Base-by-base conservation (phyloP, 768 basidiomycete genomes). In the Galerina sulciceps region DNA sequence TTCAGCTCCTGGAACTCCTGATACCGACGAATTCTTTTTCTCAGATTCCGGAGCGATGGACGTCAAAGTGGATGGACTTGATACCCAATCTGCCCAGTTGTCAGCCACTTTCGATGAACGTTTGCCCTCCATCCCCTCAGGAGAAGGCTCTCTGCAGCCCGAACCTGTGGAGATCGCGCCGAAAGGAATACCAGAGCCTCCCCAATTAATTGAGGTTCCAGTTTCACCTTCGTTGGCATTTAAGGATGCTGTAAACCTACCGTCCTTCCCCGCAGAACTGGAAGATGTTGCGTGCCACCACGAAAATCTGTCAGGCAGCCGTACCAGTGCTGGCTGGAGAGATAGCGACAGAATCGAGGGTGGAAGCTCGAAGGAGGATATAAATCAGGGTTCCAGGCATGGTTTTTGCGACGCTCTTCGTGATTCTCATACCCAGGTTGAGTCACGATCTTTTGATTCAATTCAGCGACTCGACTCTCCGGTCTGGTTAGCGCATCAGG, bases 1-100 rank as follows among this genome's bases (percentile, higher is more conserved):
- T 34, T 60, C 64, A n/a, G 55, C 43, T 37, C 60, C 55, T 35
- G 48, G 57, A 1, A 46, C 53, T 26, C 55, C 63, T 43, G 35
- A 38, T 10, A 51, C 55, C n/a, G 38, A n/a, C 42, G 20, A 22
- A 14, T 41, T 20, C 26, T 31, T 43, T 6, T 53, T 45, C 17
- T 26, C 20, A 23, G 44, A 17, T 18, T 14, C 36, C 6, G 42
- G 35, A 1, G 23, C 38, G 36, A 15, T 34, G n/a, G 20, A 23
- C 3, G 34, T 15, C 11, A 37, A n/a, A 20, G 18, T 4, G 10
- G 47, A 57, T 15, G 15, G 22, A 2, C 15, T 15, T 10, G 20
- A 38, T 37, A 14, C 8, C 40, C 37, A 26, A 20, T 13, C 22
- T 38, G 23, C 45, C 13, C 10, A n/a, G 22, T 6, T 37, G 15